phyloP scores from a whole-genome alignment of 768 basidiomycete species.

The Auricularia cornea region DNA sequence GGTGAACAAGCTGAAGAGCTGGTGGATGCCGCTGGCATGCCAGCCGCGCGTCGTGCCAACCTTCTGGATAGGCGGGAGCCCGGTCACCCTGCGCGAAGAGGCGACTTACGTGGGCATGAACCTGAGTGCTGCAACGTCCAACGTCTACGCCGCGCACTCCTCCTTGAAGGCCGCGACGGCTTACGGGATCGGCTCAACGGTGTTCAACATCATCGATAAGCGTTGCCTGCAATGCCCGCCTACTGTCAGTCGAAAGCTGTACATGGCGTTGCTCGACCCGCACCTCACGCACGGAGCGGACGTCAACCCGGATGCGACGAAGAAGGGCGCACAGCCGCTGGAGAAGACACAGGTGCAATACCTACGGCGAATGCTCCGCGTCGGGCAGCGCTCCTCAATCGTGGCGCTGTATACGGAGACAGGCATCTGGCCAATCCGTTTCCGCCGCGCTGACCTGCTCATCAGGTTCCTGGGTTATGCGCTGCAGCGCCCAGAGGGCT shows the following conservation, averaged over 20 bases:
- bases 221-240: neutral
- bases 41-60: neutral
- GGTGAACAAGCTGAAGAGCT: conserved; percentile 18
- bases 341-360: conserved; percentile 13
- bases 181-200: neutral
- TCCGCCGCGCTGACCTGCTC: conserved; percentile 11
- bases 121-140: neutral
- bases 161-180: neutral
- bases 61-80: neutral
- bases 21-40: conserved; percentile 16
- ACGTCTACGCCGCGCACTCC: conserved; percentile 6
- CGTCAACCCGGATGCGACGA: conserved; percentile 11
- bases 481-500: neutral
- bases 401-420: conserved; percentile 19
- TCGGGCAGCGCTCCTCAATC: conserved; percentile 10
- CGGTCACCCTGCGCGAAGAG: neutral
- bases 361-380: conserved; percentile 16
- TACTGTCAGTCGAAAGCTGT: conserved; percentile 11
- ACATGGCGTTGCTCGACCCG: conserved; percentile 16
- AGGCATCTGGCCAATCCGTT: conserved; percentile 16
- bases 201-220: neutral
- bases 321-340: conserved; percentile 3
- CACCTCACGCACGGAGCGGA: conserved; percentile 19
- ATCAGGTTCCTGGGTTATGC: conserved; percentile 14
- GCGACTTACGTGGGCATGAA: conserved; percentile 6